These are phyloP conservation scores for Aspergillus viridinutans DNA, from an alignment of 2,329 filamentous ascomycete genomes.

Conservation along the genomic window DNA sequence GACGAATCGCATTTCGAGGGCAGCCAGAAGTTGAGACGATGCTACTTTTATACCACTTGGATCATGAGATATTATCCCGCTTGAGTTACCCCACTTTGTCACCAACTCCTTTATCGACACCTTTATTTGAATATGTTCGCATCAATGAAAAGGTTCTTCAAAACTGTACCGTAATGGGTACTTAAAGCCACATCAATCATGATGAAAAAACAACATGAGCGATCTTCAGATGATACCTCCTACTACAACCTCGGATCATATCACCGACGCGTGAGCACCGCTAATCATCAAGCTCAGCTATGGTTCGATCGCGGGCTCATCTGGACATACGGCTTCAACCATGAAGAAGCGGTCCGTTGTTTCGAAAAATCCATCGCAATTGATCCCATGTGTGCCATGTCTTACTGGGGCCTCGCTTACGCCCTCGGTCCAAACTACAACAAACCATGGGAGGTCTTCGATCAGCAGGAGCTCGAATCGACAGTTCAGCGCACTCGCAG, in stretches of 20 bases:
- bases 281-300: conserved; percentile 22
- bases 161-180: background rate
- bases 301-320: conserved; percentile 34
- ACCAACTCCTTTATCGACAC: background rate
- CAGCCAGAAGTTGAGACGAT: background rate
- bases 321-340: conserved; percentile 39
- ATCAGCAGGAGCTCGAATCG: conserved; percentile 53
- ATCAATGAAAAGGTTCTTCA: background rate
- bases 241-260: conserved; percentile 32
- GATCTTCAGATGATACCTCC: background rate
- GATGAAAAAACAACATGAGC: background rate
- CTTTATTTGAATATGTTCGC: background rate
- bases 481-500: conserved; percentile 47
- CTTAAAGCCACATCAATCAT: background rate
- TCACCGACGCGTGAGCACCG: conserved; percentile 31
- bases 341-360: conserved; percentile 36
- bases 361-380: conserved; percentile 33
- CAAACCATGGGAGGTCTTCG: conserved; percentile 72
- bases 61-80: background rate
- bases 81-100: background rate
- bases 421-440: conserved; percentile 73
- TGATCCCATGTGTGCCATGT: conserved; percentile 36
- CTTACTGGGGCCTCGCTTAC: conserved; percentile 52
- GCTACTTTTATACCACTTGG: background rate
- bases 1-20: too few species aligned